These are phyloP conservation scores for Mortierella sp. DNA, from an alignment of 371 early-diverging fungal genomes.

Conservation along the genomic window DNA sequence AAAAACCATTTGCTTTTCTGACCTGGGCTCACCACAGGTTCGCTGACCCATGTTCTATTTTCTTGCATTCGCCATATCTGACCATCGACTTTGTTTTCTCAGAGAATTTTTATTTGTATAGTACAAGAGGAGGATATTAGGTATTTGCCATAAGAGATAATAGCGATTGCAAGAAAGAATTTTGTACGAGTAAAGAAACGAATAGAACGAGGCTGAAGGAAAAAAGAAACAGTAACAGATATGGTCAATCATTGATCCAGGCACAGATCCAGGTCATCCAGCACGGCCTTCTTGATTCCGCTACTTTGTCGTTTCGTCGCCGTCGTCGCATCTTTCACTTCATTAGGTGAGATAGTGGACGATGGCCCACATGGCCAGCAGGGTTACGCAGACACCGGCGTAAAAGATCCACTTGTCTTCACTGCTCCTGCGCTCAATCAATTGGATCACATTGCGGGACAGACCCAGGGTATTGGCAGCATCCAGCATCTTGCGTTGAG, in stretches of 20 bases:
- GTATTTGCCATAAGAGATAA: neutral
- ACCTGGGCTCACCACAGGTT: neutral
- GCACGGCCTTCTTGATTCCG: neutral
- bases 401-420: constrained; percentile 89
- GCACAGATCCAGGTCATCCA: neutral
- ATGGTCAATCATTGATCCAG: neutral
- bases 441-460: constrained; percentile 85
- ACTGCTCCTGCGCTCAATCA: constrained; percentile 84
- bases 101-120: neutral
- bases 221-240: neutral
- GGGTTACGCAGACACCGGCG: constrained; percentile 75
- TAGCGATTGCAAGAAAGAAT: neutral
- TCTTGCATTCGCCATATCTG: neutral
- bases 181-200: neutral
- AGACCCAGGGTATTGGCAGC: constrained; percentile 86
- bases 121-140: neutral
- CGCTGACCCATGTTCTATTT: neutral
- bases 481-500: constrained; percentile 84
- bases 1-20: neutral
- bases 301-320: neutral
- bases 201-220: neutral
- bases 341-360: constrained; percentile 68
- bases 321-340: neutral
- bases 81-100: neutral
- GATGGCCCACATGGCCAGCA: constrained; percentile 72